Evolutionary conservation across 1,284 basidiomycete genomes (phyloP).

Genomic region (Quambalaria eucalypti): DNA sequence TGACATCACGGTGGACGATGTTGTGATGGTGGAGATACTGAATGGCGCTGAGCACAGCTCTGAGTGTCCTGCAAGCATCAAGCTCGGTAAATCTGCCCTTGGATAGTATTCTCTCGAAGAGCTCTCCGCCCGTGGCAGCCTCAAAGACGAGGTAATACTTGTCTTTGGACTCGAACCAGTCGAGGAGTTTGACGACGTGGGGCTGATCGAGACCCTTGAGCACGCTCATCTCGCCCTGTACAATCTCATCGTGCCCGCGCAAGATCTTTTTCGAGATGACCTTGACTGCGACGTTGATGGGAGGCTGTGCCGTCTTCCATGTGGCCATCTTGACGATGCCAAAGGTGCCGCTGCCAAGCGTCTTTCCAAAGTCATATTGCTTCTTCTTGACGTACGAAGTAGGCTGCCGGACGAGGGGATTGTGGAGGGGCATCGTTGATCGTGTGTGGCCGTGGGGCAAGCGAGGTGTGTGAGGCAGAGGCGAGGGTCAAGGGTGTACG

Average conservation of each 20-base stretch:
- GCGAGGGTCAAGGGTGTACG: too few relatives aligned
- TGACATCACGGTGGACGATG: constrained; percentile 44
- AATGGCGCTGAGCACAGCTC: constrained; percentile 36
- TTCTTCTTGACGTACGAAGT: constrained; percentile 42
- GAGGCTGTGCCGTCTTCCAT: constrained; percentile 27
- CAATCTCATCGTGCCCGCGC: constrained; percentile 38
- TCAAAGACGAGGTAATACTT: constrained; percentile 49
- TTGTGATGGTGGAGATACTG: constrained; percentile 43
- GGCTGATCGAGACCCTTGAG: constrained; percentile 42
- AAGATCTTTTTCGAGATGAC: constrained; percentile 43
- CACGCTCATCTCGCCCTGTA: constrained; percentile 44
- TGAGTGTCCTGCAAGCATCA: constrained; percentile 42
- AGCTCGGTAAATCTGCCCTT: constrained; percentile 43
- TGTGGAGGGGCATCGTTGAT: constrained; percentile 27
- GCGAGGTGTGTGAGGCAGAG: too few relatives aligned
- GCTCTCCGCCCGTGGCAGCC: constrained; percentile 47
- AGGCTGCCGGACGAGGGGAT: constrained; percentile 28
- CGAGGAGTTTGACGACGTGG: constrained; percentile 53
- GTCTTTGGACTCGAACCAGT: constrained; percentile 47
- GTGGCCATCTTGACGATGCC: constrained; percentile 35
- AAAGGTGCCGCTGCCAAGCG: constrained; percentile 43
- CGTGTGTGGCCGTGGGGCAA: too few relatives aligned
- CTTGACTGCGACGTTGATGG: constrained; percentile 41
- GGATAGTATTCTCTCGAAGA: constrained; percentile 46
- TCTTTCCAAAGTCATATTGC: constrained; percentile 43